These are phyloP conservation scores for Lachancea fermentati DNA, from an alignment of 805 yeast species.

Conservation along the genomic window DNA sequence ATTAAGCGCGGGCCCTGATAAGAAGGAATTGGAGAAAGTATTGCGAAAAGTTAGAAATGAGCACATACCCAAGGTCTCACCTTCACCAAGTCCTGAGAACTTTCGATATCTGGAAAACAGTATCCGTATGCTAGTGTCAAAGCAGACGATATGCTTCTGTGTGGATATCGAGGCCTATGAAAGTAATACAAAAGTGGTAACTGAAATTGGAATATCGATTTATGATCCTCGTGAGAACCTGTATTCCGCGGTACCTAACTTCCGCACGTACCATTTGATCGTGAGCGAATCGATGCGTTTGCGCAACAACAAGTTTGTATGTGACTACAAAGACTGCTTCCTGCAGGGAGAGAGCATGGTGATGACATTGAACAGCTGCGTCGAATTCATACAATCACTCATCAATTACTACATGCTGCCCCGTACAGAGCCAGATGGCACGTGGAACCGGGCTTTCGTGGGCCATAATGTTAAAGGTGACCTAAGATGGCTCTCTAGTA, in stretches of 20 bases:
- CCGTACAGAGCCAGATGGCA: constrained; percentile 21
- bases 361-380: constrained; percentile 35
- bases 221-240: constrained; percentile 48
- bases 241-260: constrained; percentile 35
- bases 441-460: constrained; percentile 38
- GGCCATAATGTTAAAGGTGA: constrained; percentile 60
- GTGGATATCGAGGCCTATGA: constrained; percentile 59
- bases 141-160: constrained; percentile 36
- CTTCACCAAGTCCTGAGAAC: constrained; percentile 17
- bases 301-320: constrained; percentile 49
- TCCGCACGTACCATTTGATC: constrained; percentile 40
- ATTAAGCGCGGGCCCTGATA: neutral
- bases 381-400: constrained; percentile 37
- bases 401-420: constrained; percentile 40
- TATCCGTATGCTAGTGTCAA: constrained; percentile 18
- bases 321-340: constrained; percentile 47
- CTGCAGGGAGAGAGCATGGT: constrained; percentile 45
- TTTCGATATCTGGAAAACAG: constrained; percentile 21
- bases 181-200: constrained; percentile 35
- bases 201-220: constrained; percentile 54
- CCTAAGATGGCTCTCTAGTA: constrained; percentile 41
- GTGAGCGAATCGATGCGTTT: constrained; percentile 39
- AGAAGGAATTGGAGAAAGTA: constrained; percentile 10
- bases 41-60: constrained; percentile 14
- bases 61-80: constrained; percentile 22